phyloP scores from a whole-genome alignment of 2,329 filamentous ascomycete species.

The Exserohilum rostratum region DNA sequence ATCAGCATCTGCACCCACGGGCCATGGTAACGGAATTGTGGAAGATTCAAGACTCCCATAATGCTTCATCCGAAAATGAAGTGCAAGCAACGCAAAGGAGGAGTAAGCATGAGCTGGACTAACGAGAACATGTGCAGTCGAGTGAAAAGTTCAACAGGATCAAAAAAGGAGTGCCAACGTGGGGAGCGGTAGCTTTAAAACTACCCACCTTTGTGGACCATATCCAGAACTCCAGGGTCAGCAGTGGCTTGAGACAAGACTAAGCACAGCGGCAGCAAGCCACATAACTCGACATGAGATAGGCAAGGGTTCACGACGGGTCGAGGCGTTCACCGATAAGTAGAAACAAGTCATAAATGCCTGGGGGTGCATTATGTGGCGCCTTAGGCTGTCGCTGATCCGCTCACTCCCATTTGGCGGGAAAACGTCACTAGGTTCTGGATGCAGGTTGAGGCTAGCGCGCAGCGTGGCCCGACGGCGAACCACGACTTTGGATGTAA shows the following conservation, averaged over 20 bases:
- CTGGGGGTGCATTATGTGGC: slow-evolving; percentile 4
- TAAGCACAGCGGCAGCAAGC: neutral
- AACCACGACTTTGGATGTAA: slow-evolving; percentile 8
- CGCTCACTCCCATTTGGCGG: neutral
- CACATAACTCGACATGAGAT: neutral
- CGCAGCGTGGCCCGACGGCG: slow-evolving; percentile 1
- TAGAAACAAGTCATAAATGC: slow-evolving; percentile 2
- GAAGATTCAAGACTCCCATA: slow-evolving; percentile 34
- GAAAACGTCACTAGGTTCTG: slow-evolving; percentile 3
- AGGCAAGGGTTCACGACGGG: slow-evolving; percentile 8
- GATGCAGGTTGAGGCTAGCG: slow-evolving; percentile 6
- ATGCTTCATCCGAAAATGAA: slow-evolving; percentile 1
- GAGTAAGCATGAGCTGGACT: neutral
- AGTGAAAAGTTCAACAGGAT: neutral
- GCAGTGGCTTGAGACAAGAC: slow-evolving; percentile 1
- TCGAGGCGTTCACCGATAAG: slow-evolving; percentile 5
- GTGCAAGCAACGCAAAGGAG: neutral
- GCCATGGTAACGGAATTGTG: slow-evolving; percentile 36
- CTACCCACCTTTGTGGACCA: neutral
- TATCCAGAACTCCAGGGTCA: neutral
- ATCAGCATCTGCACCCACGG: slow-evolving; percentile 43
- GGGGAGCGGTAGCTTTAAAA: slow-evolving; percentile 5
- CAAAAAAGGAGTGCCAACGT: neutral
- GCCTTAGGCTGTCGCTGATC: neutral
- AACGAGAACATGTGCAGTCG: neutral